Conservation (phyloP, 2,329 filamentous ascomycete species). For the Fusarium napiforme region DNA sequence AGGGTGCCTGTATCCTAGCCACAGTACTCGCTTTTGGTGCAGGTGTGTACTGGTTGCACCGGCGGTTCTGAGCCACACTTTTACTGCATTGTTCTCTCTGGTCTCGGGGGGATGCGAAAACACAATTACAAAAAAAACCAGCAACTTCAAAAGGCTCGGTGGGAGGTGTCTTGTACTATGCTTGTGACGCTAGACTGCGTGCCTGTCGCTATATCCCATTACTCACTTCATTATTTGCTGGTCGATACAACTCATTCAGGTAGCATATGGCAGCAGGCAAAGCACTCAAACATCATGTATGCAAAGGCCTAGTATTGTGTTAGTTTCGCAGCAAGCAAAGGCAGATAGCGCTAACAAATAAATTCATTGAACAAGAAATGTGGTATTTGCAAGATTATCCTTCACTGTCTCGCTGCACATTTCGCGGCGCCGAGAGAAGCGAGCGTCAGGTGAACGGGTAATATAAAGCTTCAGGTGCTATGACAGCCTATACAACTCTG, state of each 20-base stretch:
- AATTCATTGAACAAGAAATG: neutral
- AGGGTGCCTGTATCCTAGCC: slow-evolving; percentile 59
- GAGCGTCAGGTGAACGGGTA: neutral
- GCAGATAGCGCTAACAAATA: neutral
- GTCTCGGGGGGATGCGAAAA: neutral
- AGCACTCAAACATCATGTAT: slow-evolving; percentile 21
- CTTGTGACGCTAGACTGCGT: neutral
- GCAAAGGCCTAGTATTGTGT: slow-evolving; percentile 24
- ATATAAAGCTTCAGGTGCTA: neutral
- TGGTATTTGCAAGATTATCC: neutral
- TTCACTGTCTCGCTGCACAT: neutral
- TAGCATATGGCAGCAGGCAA: slow-evolving; percentile 23
- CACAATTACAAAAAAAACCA: neutral
- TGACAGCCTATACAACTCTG: neutral
- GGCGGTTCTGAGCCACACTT: neutral
- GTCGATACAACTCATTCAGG: slow-evolving; percentile 8
- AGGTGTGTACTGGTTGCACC: slow-evolving; percentile 58
- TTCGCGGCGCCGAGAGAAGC: neutral
- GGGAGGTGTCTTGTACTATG: neutral
- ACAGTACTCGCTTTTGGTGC: slow-evolving; percentile 56
- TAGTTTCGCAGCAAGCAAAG: neutral
- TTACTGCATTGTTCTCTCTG: neutral
- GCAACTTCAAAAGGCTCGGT: neutral
- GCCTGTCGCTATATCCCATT: neutral
- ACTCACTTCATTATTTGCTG: neutral